Evolutionary conservation across 805 yeast genomes (phyloP), one percentile per base, ranked within the genome.

Genomic region (Candida coleopterorum): DNA sequence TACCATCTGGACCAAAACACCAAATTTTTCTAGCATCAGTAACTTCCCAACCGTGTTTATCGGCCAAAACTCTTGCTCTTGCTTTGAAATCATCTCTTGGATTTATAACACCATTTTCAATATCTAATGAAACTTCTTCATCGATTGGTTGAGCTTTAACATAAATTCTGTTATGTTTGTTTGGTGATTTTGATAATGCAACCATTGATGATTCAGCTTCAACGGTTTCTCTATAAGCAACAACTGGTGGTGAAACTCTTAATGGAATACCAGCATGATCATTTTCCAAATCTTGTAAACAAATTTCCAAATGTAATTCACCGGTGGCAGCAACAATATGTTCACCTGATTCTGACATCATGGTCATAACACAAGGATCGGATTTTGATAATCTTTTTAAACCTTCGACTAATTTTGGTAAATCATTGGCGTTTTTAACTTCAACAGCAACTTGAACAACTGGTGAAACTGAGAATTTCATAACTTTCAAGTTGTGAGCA

Each of bases 1-100:
- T 81, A 74, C 97, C 97, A 67, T 90, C 98, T 69, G 98, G 97
- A 78, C 98, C 98, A 88, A 90, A 90, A 85, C 96, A 87, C 98
- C 98, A 90, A 68, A 90, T 93, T 93, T 93, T 90, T 85, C 98
- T 89, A 75, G 97, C 98, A 68, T 90, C 98, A 58, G 96, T 81
- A 68, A 93, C 97, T 69, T 90, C 97, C 98, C 98, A 90, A 58
- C 90, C 96, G 83, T 72, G 93, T 70, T 93, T 96, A 70, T 90
- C 97, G 67, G 97, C 97, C 80, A 90, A 78, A 67, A 86, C 62
- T 83, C 97, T 89, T 59, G 97, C 98, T 81, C 98, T 89, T 60
- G 86, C 85, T 82, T 90, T 90, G 86, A 90, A 79, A 78, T 90
- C 98, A 63, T 90, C 97, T 75, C 90, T 83, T 69, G 97, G 85